phyloP scores from a whole-genome alignment of 164 flowering plant genomes.

The Euptelea pleiosperma region DNA sequence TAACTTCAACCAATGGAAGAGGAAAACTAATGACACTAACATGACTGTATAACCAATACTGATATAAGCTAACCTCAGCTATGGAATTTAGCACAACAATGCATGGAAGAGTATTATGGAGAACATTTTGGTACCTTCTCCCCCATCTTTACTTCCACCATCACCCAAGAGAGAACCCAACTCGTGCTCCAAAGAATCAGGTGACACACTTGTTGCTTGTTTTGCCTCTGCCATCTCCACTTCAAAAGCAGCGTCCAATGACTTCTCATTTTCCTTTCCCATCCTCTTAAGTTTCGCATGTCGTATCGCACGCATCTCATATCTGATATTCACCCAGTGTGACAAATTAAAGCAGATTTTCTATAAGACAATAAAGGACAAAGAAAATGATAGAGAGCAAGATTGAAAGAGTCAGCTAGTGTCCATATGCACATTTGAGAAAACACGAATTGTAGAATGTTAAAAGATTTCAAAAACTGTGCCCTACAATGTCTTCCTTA shows the following conservation, averaged over 20 bases:
- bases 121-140: neutral
- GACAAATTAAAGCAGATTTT: no score
- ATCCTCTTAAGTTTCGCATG: conserved; percentile 42
- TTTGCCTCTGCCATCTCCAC: conserved; percentile 72
- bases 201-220: conserved; percentile 14
- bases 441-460: neutral
- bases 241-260: conserved; percentile 38
- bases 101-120: neutral
- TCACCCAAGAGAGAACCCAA: conserved; percentile 3
- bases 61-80: neutral
- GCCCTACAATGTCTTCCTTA: neutral
- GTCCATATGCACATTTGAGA: neutral
- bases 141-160: neutral
- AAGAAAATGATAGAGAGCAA: no score
- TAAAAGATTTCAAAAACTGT: neutral
- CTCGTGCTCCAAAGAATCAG: conserved; percentile 6
- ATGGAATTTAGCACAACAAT: neutral
- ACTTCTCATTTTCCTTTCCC: conserved; percentile 35
- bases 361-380: no score
- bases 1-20: neutral
- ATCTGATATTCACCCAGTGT: conserved; percentile 36
- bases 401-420: no score
- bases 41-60: neutral
- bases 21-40: neutral
- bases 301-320: conserved; percentile 53